Conservation (phyloP, 768 basidiomycete genomes). For the Stropharia rugosoannulata region DNA sequence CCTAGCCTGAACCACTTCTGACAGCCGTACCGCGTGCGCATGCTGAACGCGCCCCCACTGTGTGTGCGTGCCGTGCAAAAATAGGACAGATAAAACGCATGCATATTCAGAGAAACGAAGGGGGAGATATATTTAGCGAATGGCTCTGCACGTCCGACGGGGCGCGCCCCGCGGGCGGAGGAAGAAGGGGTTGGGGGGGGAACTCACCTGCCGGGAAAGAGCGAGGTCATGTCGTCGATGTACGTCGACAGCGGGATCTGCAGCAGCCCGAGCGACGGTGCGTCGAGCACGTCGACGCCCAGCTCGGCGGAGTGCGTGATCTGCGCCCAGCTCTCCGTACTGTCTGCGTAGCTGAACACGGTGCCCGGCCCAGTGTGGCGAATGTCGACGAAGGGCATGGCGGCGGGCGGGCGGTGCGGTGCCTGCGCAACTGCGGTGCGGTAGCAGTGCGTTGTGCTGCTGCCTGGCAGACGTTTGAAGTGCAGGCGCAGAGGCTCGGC, state of each 20-base stretch:
- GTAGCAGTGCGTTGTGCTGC: background rate
- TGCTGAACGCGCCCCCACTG: background rate
- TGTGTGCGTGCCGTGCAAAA: background rate
- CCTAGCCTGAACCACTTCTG: background rate
- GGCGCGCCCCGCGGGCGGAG: no score
- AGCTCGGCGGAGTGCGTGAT: background rate
- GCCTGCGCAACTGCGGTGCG: background rate
- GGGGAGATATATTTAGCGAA: background rate
- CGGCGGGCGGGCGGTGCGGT: background rate
- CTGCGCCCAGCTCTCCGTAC: background rate
- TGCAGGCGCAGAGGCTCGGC: background rate
- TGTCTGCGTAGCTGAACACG: background rate
- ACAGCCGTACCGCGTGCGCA: constrained; percentile 5
- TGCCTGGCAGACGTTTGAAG: background rate
- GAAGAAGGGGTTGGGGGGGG: no score
- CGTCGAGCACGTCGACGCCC: background rate
- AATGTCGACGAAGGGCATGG: background rate
- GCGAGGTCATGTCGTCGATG: background rate
- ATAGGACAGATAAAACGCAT: background rate
- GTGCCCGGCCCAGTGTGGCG: background rate
- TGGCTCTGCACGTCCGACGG: background rate
- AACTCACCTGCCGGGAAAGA: background rate
- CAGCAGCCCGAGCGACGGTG: background rate
- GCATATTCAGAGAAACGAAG: background rate
- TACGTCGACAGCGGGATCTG: constrained; percentile 1